Evolutionary conservation across 2,329 filamentous ascomycete species (phyloP).

Genomic region (Neoscytalidium dimidiatum): DNA sequence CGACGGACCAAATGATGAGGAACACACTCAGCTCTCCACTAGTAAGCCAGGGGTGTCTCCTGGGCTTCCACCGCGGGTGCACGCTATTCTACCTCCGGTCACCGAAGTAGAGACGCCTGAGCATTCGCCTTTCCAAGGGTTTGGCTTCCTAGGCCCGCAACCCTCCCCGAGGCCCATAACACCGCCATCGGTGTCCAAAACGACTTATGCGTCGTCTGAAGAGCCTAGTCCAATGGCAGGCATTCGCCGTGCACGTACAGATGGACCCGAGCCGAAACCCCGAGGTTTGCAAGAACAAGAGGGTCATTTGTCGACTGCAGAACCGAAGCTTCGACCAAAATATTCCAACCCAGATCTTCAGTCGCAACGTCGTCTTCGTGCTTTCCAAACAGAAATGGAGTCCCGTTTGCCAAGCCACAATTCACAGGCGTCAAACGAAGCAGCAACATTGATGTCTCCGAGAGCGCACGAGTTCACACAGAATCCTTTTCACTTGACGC

Average conservation of each 20-base stretch:
- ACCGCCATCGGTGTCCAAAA: neutral
- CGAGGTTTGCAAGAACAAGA: conserved; percentile 24
- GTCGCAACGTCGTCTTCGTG: conserved; percentile 39
- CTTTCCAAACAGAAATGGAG: conserved; percentile 42
- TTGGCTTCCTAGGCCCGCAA: conserved; percentile 14
- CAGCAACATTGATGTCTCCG: conserved; percentile 67
- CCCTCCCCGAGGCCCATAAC: conserved; percentile 7
- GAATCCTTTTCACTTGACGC: conserved; percentile 41
- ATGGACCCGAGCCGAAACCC: neutral
- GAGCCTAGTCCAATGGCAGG: conserved; percentile 18
- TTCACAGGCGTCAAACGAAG: conserved; percentile 33
- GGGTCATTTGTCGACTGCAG: conserved; percentile 27
- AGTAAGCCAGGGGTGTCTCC: neutral
- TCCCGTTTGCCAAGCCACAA: conserved; percentile 34
- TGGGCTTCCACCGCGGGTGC: conserved; percentile 2
- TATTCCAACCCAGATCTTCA: conserved; percentile 43
- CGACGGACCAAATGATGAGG: conserved; percentile 21
- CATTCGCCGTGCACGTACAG: neutral
- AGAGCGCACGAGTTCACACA: conserved; percentile 72
- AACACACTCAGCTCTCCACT: neutral
- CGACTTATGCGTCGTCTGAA: conserved; percentile 3
- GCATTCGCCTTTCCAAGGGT: conserved; percentile 15
- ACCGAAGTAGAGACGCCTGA: conserved; percentile 7
- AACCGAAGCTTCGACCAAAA: conserved; percentile 28
- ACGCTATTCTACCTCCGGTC: conserved; percentile 17